Conservation (phyloP, 1,284 basidiomycete species). For the Leccinum variabile region DNA sequence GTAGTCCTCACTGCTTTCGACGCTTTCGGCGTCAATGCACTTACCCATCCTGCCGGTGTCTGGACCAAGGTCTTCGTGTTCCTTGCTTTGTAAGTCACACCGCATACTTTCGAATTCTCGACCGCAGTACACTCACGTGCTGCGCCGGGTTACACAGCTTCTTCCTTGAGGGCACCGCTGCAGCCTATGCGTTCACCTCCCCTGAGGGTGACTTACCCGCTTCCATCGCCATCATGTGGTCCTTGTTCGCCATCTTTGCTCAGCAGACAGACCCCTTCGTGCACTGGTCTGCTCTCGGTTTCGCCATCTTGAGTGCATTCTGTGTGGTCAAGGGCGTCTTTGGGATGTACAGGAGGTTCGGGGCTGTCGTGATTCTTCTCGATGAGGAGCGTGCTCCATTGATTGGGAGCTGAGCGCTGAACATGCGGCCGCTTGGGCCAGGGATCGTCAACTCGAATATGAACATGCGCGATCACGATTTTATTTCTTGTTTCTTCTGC, state of each 20-base stretch:
- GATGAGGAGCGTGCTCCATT: slow-evolving; percentile 90
- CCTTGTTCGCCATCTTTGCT: slow-evolving; percentile 82
- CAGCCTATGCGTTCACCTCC: slow-evolving; percentile 87
- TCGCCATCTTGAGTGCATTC: slow-evolving; percentile 82
- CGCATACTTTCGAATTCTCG: slow-evolving; percentile 4
- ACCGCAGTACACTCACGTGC: slow-evolving; percentile 12
- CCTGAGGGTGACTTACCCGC: slow-evolving; percentile 90
- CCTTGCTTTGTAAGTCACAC: slow-evolving; percentile 64
- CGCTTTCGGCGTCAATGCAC: slow-evolving; percentile 83
- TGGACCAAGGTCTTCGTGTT: slow-evolving; percentile 96
- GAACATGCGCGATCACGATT: background rate
- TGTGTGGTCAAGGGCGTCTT: slow-evolving; percentile 78
- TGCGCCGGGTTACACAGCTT: slow-evolving; percentile 46
- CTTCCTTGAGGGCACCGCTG: slow-evolving; percentile 92
- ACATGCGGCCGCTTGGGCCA: background rate
- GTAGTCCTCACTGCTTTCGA: slow-evolving; percentile 88
- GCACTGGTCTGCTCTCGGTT: slow-evolving; percentile 86
- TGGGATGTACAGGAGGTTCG: slow-evolving; percentile 47
- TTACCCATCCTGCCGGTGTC: slow-evolving; percentile 66
- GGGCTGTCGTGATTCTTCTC: slow-evolving; percentile 52
- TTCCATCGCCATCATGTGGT: slow-evolving; percentile 82
- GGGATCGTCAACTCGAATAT: background rate
- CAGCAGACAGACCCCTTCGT: slow-evolving; percentile 69
- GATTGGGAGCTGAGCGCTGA: slow-evolving; percentile 38
- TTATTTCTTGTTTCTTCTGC: background rate